Evolutionary conservation across 1,284 basidiomycete species (phyloP).

Genomic region (Leccinum solheimii): DNA sequence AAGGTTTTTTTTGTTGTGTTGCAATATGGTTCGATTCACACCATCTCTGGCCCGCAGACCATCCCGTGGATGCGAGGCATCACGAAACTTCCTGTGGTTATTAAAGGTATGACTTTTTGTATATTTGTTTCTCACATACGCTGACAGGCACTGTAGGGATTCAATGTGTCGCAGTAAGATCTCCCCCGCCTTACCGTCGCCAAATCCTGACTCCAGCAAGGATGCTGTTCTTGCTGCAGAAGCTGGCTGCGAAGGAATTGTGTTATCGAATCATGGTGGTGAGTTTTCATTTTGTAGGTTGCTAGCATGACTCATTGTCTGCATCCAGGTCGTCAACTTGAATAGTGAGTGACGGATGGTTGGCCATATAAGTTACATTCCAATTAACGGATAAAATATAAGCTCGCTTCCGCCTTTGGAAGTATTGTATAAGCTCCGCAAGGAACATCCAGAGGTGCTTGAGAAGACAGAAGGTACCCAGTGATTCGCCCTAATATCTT

Average conservation of each 20-base stretch:
- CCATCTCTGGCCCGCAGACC: slow-evolving; percentile 44
- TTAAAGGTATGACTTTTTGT: slow-evolving; percentile 62
- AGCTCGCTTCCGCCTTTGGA: slow-evolving; percentile 72
- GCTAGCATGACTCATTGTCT: slow-evolving; percentile 4
- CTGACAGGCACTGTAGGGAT: slow-evolving; percentile 46
- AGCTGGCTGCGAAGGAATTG: slow-evolving; percentile 81
- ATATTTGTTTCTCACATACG: background rate
- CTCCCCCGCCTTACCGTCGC: background rate
- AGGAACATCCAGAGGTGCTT: slow-evolving; percentile 76
- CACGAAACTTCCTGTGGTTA: slow-evolving; percentile 78
- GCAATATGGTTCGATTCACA: slow-evolving; percentile 6
- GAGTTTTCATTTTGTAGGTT: slow-evolving; percentile 30
- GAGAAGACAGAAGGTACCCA: slow-evolving; percentile 60
- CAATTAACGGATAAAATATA: slow-evolving; percentile 23
- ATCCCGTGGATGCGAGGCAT: slow-evolving; percentile 77
- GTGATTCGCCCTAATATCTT: background rate
- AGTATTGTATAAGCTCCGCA: slow-evolving; percentile 71
- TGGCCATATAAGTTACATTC: background rate
- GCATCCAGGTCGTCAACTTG: slow-evolving; percentile 71
- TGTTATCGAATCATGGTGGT: slow-evolving; percentile 91
- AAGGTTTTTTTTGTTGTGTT: slow-evolving; percentile 39
- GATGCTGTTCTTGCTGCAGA: slow-evolving; percentile 87
- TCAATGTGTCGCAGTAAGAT: slow-evolving; percentile 69
- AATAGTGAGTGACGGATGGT: slow-evolving; percentile 53
- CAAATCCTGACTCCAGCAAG: slow-evolving; percentile 35